Evolutionary conservation across 1,284 basidiomycete species (phyloP), one percentile per base, ranked within the genome.

Genomic region (Melampsora americana): DNA sequence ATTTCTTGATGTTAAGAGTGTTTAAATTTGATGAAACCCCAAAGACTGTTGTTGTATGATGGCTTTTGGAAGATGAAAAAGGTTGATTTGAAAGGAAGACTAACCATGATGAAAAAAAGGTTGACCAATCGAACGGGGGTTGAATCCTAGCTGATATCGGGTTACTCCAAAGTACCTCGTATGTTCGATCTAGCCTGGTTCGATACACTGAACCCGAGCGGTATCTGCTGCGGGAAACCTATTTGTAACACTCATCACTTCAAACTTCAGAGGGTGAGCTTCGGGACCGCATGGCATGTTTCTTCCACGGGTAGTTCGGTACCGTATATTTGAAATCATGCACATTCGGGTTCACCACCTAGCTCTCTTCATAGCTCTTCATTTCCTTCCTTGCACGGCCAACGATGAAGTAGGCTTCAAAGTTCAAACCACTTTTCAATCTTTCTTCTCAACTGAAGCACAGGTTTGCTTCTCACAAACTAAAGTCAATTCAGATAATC

Each of bases 141-240:
- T n/a, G 53, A 56, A 28, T n/a, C 18, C 18, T 56, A 28, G 53
- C 7, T 56, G 28, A 6, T 56, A 23, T 56, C 53, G 53, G 53
- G 20, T 56, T n/a, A 28, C 6, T 28, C n/a, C n/a, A 23, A n/a
- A 23, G 53, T n/a, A 9, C 2, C 18, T 56, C 2, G 53, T 28
- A 23, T n/a, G 53, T 56, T 16, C n/a, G 53, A 56, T 1, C 11
- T n/a, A 12, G 4, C 6, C 39, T 42, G 39, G 11, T 42, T 42
- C 28, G 53, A 16, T 28, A 56, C 53, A 56, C 12, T 56, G 53
- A 23, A 2, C n/a, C 20, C n/a, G 53, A 28, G 53, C 53, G 53
- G 53, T 56, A 56, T 56, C 2, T n/a, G 28, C 53, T 56, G 53
- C 53, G 53, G 20, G n/a, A 56, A 56, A 56, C 53, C 53, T 56